Base-by-base conservation (phyloP, 1,139 yeast species). In the Zygosaccharomyces pseudobailii region DNA sequence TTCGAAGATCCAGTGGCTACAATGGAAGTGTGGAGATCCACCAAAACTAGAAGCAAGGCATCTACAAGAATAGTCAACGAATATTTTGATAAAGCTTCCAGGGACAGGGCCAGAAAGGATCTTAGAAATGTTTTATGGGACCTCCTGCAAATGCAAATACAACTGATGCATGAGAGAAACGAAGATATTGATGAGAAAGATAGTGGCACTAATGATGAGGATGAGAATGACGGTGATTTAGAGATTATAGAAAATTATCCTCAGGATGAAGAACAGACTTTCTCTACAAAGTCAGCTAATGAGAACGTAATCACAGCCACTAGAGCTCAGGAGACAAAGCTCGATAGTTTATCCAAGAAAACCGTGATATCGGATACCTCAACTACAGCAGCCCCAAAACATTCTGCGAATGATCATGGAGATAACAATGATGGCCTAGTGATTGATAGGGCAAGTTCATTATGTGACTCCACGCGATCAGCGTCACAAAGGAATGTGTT, bases 1-100 rank as follows among this genome's bases (percentile, higher is more conserved):
- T 70, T 87, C 43, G 68, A 71, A 32, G 67, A 75, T 41, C 80
- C 83, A 0, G 62, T 62, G 0, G 70, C 62, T 36, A 79, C 87
- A 49, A 72, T 81, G 34, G 62, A 66, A 31, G 57, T 78, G 9
- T 82, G 89, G 87, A 66, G 69, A 48, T 58, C 56, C 36, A 51
- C 63, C 36, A 61, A 53, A 43, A 55, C 56, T 41, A 55, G 53
- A 49, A 63, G 56, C 47, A 60, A 47, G 34, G 27, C 46, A 7
- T 45, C 50, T 28, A 52, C 55, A 13, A 55, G 49, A 50, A 36
- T 47, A 21, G 49, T 63, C 0, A 61, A 59, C 24, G 55, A 51
- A 21, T 60, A 69, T 39, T 75, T 75, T 51, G 62, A 65, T 25
- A 66, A 62, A 23, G 59, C 58, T 5, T 72, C 69, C 36, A 61